Conservation (phyloP, 1,139 yeast species). For the Zygotorulaspora mrakii region DNA sequence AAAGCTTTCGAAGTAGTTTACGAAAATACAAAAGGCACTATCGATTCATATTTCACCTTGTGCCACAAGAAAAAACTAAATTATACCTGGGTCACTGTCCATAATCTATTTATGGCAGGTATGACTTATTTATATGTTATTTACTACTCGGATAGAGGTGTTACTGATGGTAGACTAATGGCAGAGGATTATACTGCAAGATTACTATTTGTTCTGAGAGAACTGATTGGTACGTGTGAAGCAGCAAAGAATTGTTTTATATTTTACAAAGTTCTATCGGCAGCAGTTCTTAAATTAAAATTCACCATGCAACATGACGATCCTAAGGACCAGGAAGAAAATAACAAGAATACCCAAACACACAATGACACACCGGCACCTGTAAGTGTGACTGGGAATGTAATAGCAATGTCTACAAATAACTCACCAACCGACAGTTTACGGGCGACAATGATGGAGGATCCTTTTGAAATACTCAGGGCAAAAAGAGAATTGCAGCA, state of each 20-base stretch:
- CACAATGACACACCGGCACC: not conserved
- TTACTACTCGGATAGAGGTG: constrained; percentile 60
- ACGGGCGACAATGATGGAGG: constrained; percentile 6
- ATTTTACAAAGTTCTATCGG: constrained; percentile 65
- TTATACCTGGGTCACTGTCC: constrained; percentile 93
- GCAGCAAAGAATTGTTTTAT: constrained; percentile 73
- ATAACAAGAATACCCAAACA: not conserved
- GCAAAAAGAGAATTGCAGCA: constrained; percentile 7
- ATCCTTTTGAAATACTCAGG: constrained; percentile 7
- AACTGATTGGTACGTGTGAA: constrained; percentile 67
- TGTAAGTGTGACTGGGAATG: not conserved
- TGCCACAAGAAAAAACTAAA: constrained; percentile 57
- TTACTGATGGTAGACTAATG: constrained; percentile 46
- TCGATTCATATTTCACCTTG: constrained; percentile 57
- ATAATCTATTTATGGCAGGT: constrained; percentile 84
- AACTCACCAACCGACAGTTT: constrained; percentile 8
- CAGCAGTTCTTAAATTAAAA: constrained; percentile 64
- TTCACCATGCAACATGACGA: constrained; percentile 39
- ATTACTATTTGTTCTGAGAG: constrained; percentile 58
- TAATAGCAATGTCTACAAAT: constrained; percentile 3
- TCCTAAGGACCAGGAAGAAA: constrained; percentile 1
- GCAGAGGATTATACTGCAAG: constrained; percentile 54
- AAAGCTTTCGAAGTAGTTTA: constrained; percentile 57
- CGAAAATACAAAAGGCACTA: constrained; percentile 62
- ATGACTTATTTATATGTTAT: constrained; percentile 75